Conservation (phyloP, 495 filamentous ascomycete genomes). For the Aspergillus incahuasiensis region DNA sequence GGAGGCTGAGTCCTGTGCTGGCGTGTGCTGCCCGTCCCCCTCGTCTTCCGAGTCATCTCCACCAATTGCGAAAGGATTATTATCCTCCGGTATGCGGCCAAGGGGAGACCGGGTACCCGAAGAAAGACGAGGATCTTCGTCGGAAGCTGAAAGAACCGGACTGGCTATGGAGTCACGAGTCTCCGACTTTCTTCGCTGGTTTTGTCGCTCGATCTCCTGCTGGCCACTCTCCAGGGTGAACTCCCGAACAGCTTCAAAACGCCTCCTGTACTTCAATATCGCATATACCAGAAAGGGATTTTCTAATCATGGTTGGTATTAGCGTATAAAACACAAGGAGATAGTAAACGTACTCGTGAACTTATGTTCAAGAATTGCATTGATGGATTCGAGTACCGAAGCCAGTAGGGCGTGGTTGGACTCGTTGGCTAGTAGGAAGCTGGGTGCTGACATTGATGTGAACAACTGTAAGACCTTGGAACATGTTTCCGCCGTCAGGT, state of each 20-base stretch:
- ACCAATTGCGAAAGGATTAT: slow-evolving; percentile 77
- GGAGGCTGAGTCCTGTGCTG: slow-evolving; percentile 66
- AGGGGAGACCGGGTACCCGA: slow-evolving; percentile 57
- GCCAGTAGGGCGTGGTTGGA: slow-evolving; percentile 79
- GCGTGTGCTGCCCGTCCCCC: slow-evolving; percentile 59
- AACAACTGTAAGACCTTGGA: slow-evolving; percentile 85
- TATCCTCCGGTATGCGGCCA: slow-evolving; percentile 76
- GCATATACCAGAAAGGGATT: slow-evolving; percentile 82
- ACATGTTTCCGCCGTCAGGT: slow-evolving; percentile 67
- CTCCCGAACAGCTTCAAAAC: slow-evolving; percentile 81
- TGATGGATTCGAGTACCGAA: slow-evolving; percentile 85
- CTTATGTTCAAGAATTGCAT: slow-evolving; percentile 88
- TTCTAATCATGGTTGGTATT: slow-evolving; percentile 46
- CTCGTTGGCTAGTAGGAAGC: slow-evolving; percentile 93
- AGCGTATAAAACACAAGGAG: not conserved
- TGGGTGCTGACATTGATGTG: slow-evolving; percentile 89
- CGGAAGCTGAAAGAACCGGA: slow-evolving; percentile 50
- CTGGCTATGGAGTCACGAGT: slow-evolving; percentile 31
- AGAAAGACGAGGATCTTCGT: slow-evolving; percentile 68
- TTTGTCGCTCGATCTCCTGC: slow-evolving; percentile 83
- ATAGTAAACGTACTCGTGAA: slow-evolving; percentile 59
- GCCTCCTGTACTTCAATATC: slow-evolving; percentile 71
- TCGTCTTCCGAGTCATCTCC: slow-evolving; percentile 82
- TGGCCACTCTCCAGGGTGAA: slow-evolving; percentile 96
- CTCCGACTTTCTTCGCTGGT: slow-evolving; percentile 67